Percentiles rank a stretch among this genome's conserved stretches.
These are phyloP conservation scores for Adenanthera pavonina DNA, from an alignment of 306 rosid species.

Conservation along the genomic window DNA sequence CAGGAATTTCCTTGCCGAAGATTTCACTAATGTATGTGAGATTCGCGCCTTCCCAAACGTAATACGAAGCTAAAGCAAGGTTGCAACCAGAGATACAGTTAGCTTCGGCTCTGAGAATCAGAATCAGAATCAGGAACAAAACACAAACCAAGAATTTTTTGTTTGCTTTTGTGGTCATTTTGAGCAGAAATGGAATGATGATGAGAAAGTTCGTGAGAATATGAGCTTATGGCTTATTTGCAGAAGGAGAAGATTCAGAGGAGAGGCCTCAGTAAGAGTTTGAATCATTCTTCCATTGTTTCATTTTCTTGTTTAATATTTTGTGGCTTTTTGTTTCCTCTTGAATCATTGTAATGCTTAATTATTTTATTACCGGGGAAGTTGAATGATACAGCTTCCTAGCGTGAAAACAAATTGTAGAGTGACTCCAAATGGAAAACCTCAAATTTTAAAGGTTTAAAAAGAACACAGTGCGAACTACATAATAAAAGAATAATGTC, in stretches of 20 bases:
- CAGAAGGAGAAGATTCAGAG: background rate
- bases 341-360: slow-evolving; percentile 21
- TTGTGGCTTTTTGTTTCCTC: background rate
- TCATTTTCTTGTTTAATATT: slow-evolving; percentile 18
- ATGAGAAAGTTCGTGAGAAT: background rate
- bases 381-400: slow-evolving; percentile 27
- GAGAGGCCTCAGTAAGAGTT: background rate
- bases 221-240: slow-evolving; percentile 34
- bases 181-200: background rate
- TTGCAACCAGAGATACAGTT: slow-evolving; percentile 56
- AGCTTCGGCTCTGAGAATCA: slow-evolving; percentile 46
- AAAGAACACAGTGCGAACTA: slow-evolving; percentile 14
- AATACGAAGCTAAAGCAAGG: slow-evolving; percentile 69
- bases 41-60: slow-evolving; percentile 46
- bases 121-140: slow-evolving; percentile 9
- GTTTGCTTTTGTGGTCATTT: slow-evolving; percentile 42
- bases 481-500: slow-evolving; percentile 5
- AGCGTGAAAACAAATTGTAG: slow-evolving; percentile 34
- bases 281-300: slow-evolving; percentile 39
- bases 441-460: slow-evolving; percentile 8
- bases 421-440: slow-evolving; percentile 46
- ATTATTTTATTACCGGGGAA: slow-evolving; percentile 27
- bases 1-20: slow-evolving; percentile 41
- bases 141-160: slow-evolving; percentile 30
- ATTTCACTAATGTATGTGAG: slow-evolving; percentile 58